Evolutionary conservation across 1,284 basidiomycete genomes (phyloP).

Genomic region (Mycena sp.): DNA sequence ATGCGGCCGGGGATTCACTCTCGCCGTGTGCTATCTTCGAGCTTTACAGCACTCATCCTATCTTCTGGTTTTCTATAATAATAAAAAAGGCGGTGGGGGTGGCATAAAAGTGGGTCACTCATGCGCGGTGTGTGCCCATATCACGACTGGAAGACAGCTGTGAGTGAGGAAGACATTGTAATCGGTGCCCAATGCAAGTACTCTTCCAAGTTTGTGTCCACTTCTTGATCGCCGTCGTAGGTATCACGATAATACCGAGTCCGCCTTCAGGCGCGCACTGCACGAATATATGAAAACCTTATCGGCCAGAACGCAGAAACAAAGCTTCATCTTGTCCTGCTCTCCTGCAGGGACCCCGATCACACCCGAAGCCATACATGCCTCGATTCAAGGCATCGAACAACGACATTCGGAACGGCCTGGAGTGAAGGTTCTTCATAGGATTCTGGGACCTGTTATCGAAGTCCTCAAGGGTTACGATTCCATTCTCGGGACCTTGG

Average conservation of each 20-base stretch:
- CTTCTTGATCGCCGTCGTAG: background rate
- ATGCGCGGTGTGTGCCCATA: no score
- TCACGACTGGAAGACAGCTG: no score
- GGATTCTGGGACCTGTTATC: constrained; percentile 32
- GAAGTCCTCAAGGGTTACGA: constrained; percentile 30
- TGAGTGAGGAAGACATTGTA: no score
- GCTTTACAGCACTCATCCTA: no score
- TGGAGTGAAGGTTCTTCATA: constrained; percentile 15
- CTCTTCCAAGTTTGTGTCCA: background rate
- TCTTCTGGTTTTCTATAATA: no score
- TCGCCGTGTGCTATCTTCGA: no score
- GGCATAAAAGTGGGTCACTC: no score
- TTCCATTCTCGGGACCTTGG: constrained; percentile 31
- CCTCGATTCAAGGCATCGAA: no score
- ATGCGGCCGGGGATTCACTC: no score
- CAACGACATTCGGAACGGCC: no score
- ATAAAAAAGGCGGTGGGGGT: no score
- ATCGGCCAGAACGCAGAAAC: constrained; percentile 28
- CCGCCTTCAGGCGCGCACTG: constrained; percentile 20
- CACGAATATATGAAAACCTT: constrained; percentile 26
- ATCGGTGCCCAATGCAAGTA: no score
- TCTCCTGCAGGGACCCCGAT: background rate
- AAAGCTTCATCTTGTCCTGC: constrained; percentile 29
- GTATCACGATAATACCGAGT: background rate
- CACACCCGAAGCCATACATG: constrained; percentile 31